These are phyloP conservation scores for Fusarium odoratissimum DNA, from an alignment of 2,329 filamentous ascomycete genomes.

Conservation along the genomic window DNA sequence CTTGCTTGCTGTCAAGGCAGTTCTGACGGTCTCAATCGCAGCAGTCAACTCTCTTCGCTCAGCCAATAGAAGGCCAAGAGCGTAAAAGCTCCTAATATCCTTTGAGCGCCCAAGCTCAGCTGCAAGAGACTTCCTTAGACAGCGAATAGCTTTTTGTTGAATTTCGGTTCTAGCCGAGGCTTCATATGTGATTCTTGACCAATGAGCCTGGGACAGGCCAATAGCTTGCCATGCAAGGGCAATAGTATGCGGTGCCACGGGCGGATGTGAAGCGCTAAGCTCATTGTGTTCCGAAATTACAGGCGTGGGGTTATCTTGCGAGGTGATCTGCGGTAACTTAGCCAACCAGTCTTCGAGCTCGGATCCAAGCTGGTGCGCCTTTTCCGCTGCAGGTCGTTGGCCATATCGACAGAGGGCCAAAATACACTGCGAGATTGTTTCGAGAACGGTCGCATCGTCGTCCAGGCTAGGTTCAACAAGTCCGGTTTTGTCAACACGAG, in stretches of 20 bases:
- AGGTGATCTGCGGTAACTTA: conserved; percentile 59
- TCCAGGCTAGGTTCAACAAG: conserved; percentile 79
- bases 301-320: conserved; percentile 44
- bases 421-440: conserved; percentile 84
- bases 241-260: conserved; percentile 69
- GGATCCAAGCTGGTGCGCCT: conserved; percentile 76
- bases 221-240: conserved; percentile 85
- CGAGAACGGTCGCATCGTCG: conserved; percentile 78
- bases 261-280: conserved; percentile 52
- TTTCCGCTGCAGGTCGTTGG: conserved; percentile 78
- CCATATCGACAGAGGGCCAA: conserved; percentile 86
- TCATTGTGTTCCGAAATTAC: conserved; percentile 47
- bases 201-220: conserved; percentile 86
- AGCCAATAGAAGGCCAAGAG: conserved; percentile 84
- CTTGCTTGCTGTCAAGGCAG: conserved; percentile 73
- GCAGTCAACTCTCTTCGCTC: conserved; percentile 84
- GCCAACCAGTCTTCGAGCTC: conserved; percentile 82
- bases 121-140: conserved; percentile 78
- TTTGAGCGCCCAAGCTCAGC: conserved; percentile 73
- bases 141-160: conserved; percentile 81
- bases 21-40: conserved; percentile 85
- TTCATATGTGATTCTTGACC: conserved; percentile 85
- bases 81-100: conserved; percentile 82
- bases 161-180: conserved; percentile 76
- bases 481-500: conserved; percentile 82